These are phyloP conservation scores for Pelargonium australe DNA, from an alignment of 441 rosid species.

Conservation along the genomic window DNA sequence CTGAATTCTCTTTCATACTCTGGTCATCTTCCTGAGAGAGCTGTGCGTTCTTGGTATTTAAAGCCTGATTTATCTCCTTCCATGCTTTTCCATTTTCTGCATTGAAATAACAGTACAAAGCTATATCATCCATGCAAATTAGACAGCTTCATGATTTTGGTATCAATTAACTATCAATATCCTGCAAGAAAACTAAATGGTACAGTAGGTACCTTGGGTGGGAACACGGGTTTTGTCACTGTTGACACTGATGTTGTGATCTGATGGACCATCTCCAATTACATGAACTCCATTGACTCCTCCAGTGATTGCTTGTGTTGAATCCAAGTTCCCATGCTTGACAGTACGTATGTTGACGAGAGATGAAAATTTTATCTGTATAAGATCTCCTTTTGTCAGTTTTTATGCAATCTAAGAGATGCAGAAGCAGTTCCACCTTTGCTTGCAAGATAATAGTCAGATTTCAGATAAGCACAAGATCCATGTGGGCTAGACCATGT, in stretches of 20 bases:
- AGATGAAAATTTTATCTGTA: constrained; percentile 67
- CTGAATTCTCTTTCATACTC: constrained; percentile 40
- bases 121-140: constrained; percentile 1
- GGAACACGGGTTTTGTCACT: constrained; percentile 22
- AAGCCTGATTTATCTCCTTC: constrained; percentile 64
- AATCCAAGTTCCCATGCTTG: constrained; percentile 30
- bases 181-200: neutral
- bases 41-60: constrained; percentile 60
- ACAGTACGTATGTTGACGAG: constrained; percentile 64
- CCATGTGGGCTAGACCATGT: neutral
- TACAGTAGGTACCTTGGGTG: constrained; percentile 16
- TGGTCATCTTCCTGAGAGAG: constrained; percentile 50
- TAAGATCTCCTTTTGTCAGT: constrained; percentile 19
- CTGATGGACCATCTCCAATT: constrained; percentile 27
- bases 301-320: constrained; percentile 24
- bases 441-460: neutral
- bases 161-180: neutral
- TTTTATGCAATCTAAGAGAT: constrained; percentile 11
- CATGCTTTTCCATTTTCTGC: constrained; percentile 49
- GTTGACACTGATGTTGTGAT: constrained; percentile 17
- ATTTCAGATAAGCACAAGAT: neutral
- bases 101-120: constrained; percentile 6
- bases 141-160: neutral
- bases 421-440: constrained; percentile 8
- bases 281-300: constrained; percentile 19